Percentiles rank a stretch among this genome's conserved stretches.
These are phyloP conservation scores for Begonia loranthoides DNA, from an alignment of 306 rosid species.

Conservation along the genomic window DNA sequence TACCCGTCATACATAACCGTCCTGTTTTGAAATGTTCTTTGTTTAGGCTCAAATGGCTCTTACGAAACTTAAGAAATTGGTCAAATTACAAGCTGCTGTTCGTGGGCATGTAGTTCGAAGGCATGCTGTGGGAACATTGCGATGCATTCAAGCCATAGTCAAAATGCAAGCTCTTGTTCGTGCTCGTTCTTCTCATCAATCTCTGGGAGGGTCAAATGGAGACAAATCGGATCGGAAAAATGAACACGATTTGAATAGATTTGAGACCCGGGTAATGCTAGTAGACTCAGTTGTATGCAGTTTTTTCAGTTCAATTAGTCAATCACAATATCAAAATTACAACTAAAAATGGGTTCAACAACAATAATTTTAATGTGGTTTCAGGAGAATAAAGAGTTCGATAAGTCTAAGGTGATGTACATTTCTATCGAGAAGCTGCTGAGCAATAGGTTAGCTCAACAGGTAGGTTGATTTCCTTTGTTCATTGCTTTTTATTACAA, in stretches of 20 bases:
- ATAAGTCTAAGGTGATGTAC: constrained; percentile 23
- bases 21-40: constrained; percentile 1
- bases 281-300: constrained; percentile 5
- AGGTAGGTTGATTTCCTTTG: constrained; percentile 34
- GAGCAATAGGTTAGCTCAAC: constrained; percentile 63
- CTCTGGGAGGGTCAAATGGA: constrained; percentile 11
- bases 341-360: too few species aligned
- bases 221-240: constrained; percentile 19
- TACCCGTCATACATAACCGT: constrained; percentile 5
- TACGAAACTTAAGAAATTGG: constrained; percentile 35
- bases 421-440: constrained; percentile 62
- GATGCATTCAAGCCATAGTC: constrained; percentile 75
- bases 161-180: constrained; percentile 85
- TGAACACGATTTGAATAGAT: constrained; percentile 11
- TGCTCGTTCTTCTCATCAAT: constrained; percentile 39
- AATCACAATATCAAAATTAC: too few species aligned
- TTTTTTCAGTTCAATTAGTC: too few species aligned
- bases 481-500: neutral
- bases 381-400: constrained; percentile 33
- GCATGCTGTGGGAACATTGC: constrained; percentile 83
- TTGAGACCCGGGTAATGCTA: constrained; percentile 32
- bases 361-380: too few species aligned
- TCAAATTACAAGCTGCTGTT: constrained; percentile 89
- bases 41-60: constrained; percentile 49
- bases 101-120: constrained; percentile 90